phyloP scores from a whole-genome alignment of 1,284 basidiomycete genomes.

The Phylloporus sp. region DNA sequence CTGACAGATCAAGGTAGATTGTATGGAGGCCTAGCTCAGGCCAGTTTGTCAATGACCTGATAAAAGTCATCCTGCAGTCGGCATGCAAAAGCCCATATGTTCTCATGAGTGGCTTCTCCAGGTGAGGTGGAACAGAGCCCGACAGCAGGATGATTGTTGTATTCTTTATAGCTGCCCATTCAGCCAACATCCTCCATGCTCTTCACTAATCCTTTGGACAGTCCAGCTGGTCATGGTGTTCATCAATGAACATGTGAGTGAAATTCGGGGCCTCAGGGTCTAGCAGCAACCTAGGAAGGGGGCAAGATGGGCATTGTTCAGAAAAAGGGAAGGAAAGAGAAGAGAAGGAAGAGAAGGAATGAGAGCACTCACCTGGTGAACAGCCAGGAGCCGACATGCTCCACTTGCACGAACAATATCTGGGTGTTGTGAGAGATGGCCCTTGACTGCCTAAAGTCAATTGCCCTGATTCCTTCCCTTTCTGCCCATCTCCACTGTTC shows the following conservation, averaged over 20 bases:
- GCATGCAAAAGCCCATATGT: background rate
- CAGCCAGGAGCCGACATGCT: too few relatives aligned
- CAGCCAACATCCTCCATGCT: background rate
- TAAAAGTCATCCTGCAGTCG: background rate
- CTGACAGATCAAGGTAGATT: background rate
- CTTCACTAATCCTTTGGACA: background rate
- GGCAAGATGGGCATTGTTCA: background rate
- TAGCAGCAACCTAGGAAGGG: background rate
- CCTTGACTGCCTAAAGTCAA: background rate
- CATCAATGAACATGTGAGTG: background rate
- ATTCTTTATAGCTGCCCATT: background rate
- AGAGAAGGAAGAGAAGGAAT: background rate
- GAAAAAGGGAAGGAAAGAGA: too few relatives aligned
- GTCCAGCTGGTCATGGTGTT: slow-evolving; percentile 5
- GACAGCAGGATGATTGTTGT: slow-evolving; percentile 5
- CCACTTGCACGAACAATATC: slow-evolving; percentile 1
- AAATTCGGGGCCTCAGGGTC: background rate
- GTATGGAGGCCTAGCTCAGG: slow-evolving; percentile 5
- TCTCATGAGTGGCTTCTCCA: background rate
- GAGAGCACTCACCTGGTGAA: too few relatives aligned
- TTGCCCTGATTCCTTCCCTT: background rate
- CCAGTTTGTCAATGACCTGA: background rate
- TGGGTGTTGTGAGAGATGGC: background rate
- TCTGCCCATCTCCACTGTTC: background rate
- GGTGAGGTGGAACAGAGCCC: background rate